Evolutionary conservation across 1,284 basidiomycete genomes (phyloP).

Genomic region (Pascua sp.): DNA sequence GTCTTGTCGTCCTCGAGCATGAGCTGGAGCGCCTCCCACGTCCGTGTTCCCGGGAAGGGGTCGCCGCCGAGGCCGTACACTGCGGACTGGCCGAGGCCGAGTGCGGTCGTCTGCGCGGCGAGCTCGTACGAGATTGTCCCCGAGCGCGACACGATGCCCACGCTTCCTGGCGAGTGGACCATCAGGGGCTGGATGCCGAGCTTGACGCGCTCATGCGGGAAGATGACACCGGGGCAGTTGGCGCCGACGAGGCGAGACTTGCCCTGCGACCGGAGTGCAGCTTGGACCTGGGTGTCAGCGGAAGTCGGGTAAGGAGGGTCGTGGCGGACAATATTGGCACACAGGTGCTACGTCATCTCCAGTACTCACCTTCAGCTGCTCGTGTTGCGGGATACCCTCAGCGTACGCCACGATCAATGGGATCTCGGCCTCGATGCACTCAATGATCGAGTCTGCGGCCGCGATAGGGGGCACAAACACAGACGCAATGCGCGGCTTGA

Average conservation of each 20-base stretch:
- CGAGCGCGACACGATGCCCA: slow-evolving; percentile 89
- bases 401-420: slow-evolving; percentile 88
- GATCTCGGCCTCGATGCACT: slow-evolving; percentile 92
- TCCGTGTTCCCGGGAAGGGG: slow-evolving; percentile 76
- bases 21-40: slow-evolving; percentile 81
- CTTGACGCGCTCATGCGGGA: slow-evolving; percentile 80
- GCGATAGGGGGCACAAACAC: slow-evolving; percentile 17
- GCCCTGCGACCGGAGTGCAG: slow-evolving; percentile 83
- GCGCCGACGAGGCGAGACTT: slow-evolving; percentile 80
- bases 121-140: slow-evolving; percentile 76
- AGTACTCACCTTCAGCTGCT: slow-evolving; percentile 67
- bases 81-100: slow-evolving; percentile 87
- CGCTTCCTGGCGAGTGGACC: slow-evolving; percentile 85
- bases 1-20: slow-evolving; percentile 80
- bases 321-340: too few relatives aligned
- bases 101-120: slow-evolving; percentile 86
- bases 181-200: slow-evolving; percentile 97
- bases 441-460: slow-evolving; percentile 86
- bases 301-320: too few relatives aligned
- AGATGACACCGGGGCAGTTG: slow-evolving; percentile 93
- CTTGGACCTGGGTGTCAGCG: slow-evolving; percentile 61
- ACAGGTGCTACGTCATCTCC: not conserved
- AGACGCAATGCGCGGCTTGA: slow-evolving; percentile 18
- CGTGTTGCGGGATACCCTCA: slow-evolving; percentile 70
- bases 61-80: slow-evolving; percentile 95